Conservation (phyloP, 352 stramenopile genomes). For the Globisporangium yorkense region DNA sequence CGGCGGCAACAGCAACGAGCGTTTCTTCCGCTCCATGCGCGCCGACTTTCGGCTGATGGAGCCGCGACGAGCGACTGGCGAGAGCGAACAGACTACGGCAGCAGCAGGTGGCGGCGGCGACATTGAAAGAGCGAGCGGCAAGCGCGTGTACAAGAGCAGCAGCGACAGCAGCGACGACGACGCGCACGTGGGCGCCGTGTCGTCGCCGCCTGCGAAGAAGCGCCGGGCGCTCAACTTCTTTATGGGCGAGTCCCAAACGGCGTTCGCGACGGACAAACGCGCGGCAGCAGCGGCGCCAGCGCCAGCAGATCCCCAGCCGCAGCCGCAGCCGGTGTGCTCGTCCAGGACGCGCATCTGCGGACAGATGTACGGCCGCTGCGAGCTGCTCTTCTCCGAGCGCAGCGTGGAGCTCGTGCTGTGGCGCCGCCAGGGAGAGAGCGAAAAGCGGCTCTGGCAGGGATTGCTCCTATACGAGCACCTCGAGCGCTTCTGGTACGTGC, state of each 20-base stretch:
- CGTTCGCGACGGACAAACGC: constrained; percentile 7
- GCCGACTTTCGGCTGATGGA: too few relatives aligned
- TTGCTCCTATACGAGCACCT: constrained; percentile 34
- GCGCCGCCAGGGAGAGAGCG: constrained; percentile 12
- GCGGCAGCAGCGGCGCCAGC: constrained; percentile 3
- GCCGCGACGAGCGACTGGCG: too few relatives aligned
- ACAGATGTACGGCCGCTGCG: constrained; percentile 32
- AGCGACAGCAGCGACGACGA: constrained; percentile 12
- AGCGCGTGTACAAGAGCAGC: constrained; percentile 2
- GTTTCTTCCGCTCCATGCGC: too few relatives aligned
- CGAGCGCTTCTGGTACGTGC: constrained; percentile 32
- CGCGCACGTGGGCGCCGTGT: background rate
- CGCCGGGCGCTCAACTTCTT: constrained; percentile 8
- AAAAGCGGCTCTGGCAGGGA: constrained; percentile 23
- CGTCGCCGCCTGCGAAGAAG: background rate
- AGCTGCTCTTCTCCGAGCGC: constrained; percentile 23
- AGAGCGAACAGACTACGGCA: background rate
- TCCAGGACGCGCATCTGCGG: constrained; percentile 31
- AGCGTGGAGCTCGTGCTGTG: constrained; percentile 31
- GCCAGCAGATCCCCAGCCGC: background rate
- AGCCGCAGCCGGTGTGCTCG: constrained; percentile 19
- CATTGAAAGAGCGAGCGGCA: background rate
- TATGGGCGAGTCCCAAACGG: constrained; percentile 3
- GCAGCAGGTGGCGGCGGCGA: background rate
- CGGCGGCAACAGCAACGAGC: too few relatives aligned